Evolutionary conservation across 2,329 filamentous ascomycete genomes (phyloP), one percentile per base, ranked within the genome.

Genomic region (Arthroderma sp.): DNA sequence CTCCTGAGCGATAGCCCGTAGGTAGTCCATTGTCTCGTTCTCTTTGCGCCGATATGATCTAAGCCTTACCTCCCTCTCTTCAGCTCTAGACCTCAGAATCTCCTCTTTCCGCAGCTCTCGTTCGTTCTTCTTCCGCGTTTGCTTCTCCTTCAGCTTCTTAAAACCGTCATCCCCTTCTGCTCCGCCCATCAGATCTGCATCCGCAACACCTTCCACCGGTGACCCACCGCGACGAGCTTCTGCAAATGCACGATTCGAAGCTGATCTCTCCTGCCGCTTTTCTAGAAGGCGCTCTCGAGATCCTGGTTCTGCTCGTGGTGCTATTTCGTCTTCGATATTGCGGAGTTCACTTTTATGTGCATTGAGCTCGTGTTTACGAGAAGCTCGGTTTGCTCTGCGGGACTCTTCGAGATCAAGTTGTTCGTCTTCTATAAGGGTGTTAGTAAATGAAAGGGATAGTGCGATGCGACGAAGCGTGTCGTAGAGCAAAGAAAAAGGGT

Each of bases 221-320:
- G 83, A 85, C 61, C 79, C 83, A 19, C 73, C 74, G 2, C 62
- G 76, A 67, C 62, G 90, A 77, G 58, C 82, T 74, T 72, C 68
- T 7, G 75, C 76, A 67, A 95, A 95, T 9, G 81, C 79, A 25
- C 83, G 81, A 75, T 94, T 85, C 63, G 85, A 82, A 5, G 85
- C 84, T 31, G 86, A 86, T 4, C 81, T 76, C 61, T 87, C 86
- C 35, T 79, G 80, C 62, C 84, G 85, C 79, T 96, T 96, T 74
- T 98, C 91, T 0, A 97, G 78, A 66, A 83, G 81, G 9, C 91
- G 83, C 73, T 95, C 91, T 49, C 84, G 83, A 0, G 87, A 87
- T 0, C 91, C 90, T 0, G 90, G 76, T 60, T 93, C 89, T 0
- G 91, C 88, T 9, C 88, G 87, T 0, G 91, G 91, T 0, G 79